Percentiles rank a stretch among this genome's conserved stretches.
Conservation (phyloP, 2,329 filamentous ascomycete species). For the Whalleya microplaca region DNA sequence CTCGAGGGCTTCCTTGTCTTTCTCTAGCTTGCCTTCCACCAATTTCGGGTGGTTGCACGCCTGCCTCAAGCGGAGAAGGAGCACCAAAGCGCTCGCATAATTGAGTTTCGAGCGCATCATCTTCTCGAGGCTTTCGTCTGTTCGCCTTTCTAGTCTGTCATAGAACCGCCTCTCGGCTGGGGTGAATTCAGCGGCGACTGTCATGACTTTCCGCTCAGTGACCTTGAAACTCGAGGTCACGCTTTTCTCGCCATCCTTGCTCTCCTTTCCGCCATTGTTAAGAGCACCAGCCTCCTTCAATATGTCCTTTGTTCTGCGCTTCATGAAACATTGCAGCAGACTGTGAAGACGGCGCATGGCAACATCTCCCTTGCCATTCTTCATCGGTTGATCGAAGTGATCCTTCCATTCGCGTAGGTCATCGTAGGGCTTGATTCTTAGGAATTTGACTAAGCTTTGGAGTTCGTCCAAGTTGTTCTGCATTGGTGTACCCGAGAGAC, state of each 20-base stretch:
- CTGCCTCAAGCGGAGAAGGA: constrained; percentile 88
- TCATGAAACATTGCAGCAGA: constrained; percentile 93
- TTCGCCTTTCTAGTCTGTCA: constrained; percentile 77
- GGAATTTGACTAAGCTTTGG: constrained; percentile 89
- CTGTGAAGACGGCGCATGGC: constrained; percentile 86
- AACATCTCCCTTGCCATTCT: constrained; percentile 84
- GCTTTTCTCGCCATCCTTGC: constrained; percentile 49
- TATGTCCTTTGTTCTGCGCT: constrained; percentile 97
- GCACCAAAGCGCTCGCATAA: constrained; percentile 90
- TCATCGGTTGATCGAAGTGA: constrained; percentile 87
- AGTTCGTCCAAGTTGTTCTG: constrained; percentile 98
- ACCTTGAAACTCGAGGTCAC: constrained; percentile 78
- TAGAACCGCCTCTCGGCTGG: constrained; percentile 85
- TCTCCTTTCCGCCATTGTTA: constrained; percentile 72
- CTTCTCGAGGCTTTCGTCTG: constrained; percentile 81
- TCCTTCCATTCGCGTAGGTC: constrained; percentile 87
- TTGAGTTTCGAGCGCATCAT: constrained; percentile 87
- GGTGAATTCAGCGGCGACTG: constrained; percentile 77
- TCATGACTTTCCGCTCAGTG: constrained; percentile 86
- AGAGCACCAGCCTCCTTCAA: constrained; percentile 84
- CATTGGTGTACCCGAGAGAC: constrained; percentile 93
- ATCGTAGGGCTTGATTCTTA: constrained; percentile 89
- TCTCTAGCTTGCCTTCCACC: constrained; percentile 81
- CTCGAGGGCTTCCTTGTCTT: constrained; percentile 84
- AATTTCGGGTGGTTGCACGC: constrained; percentile 94